Evolutionary conservation across 257 asterid species (phyloP).

Genomic region (Gynochthodes officinalis): DNA sequence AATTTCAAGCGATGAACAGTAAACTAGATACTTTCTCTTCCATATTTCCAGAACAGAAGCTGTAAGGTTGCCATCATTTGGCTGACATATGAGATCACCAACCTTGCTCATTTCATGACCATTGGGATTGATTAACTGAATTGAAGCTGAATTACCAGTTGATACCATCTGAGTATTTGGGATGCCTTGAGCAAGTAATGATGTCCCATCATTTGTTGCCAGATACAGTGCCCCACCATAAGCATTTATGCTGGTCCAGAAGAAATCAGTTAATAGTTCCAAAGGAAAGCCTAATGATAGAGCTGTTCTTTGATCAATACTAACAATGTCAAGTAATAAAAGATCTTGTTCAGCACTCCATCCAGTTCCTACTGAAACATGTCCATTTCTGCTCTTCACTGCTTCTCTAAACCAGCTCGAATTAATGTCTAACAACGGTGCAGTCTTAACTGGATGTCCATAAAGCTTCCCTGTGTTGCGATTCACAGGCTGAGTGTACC

Average conservation of each 20-base stretch:
- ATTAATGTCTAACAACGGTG: slow-evolving; percentile 4
- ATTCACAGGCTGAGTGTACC: slow-evolving; percentile 42
- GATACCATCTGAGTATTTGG: slow-evolving; percentile 31
- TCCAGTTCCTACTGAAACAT: slow-evolving; percentile 38
- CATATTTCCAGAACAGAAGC: slow-evolving; percentile 15
- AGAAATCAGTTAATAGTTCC: slow-evolving; percentile 28
- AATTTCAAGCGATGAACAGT: slow-evolving; percentile 39
- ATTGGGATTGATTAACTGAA: slow-evolving; percentile 18
- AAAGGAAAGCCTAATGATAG: slow-evolving; percentile 43
- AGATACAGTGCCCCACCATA: slow-evolving; percentile 44
- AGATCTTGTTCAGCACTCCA: slow-evolving; percentile 31
- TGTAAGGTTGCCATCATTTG: neutral
- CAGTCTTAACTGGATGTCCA: slow-evolving; percentile 29
- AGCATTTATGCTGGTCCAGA: slow-evolving; percentile 13
- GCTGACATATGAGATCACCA: slow-evolving; percentile 33
- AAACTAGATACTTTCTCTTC: slow-evolving; percentile 29
- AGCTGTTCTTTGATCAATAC: slow-evolving; percentile 29
- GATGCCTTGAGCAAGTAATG: slow-evolving; percentile 31
- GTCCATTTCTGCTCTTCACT: slow-evolving; percentile 30
- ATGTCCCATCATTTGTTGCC: slow-evolving; percentile 40
- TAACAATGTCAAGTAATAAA: slow-evolving; percentile 29
- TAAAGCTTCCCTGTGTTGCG: slow-evolving; percentile 33
- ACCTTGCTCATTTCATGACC: slow-evolving; percentile 25
- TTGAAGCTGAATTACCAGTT: slow-evolving; percentile 21
- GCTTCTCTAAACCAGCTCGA: slow-evolving; percentile 41